A percentile compares a stretch with the other conserved stretches of the same genome.
Conservation (phyloP, 495 filamentous ascomycete species). For the Penicillium antarcticum region DNA sequence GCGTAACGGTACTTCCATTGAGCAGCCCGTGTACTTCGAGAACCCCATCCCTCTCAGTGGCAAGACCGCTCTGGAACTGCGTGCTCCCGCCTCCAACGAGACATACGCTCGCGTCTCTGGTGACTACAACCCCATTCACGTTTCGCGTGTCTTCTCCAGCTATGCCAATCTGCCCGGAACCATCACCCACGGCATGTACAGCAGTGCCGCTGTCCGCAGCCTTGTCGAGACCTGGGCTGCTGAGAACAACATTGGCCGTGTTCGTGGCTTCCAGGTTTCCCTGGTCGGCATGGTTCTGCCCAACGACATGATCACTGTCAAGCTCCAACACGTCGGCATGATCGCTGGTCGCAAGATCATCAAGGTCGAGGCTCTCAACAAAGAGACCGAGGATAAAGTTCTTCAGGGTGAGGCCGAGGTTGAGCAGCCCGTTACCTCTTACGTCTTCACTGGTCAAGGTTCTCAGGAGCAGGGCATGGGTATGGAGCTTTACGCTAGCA, state of each 20-base stretch:
- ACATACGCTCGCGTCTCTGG: conserved; percentile 96
- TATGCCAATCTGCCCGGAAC: conserved; percentile 95
- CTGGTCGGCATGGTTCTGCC: conserved; percentile 97
- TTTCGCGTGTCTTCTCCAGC: conserved; percentile 90
- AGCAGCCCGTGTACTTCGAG: conserved; percentile 96
- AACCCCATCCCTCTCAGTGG: conserved; percentile 94
- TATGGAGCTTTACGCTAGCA: conserved; percentile 96
- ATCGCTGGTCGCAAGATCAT: conserved; percentile 97
- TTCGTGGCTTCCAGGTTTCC: conserved; percentile 92
- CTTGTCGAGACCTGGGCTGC: conserved; percentile 99
- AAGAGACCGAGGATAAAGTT: conserved; percentile 93
- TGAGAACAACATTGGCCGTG: conserved; percentile 96
- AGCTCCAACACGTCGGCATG: conserved; percentile 96
- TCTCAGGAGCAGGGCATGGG: conserved; percentile 99
- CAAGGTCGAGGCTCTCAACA: conserved; percentile 92
- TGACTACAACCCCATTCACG: conserved; percentile 98
- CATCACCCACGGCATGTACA: conserved; percentile 99
- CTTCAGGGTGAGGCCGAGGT: conserved; percentile 94
- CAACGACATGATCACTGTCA: conserved; percentile 90
- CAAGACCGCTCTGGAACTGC: conserved; percentile 79
- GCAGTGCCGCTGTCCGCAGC: conserved; percentile 93
- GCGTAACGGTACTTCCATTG: conserved; percentile 86
- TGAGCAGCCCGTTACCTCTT: conserved; percentile 94
- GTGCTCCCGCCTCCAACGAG: conserved; percentile 95
- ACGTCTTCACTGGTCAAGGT: conserved; percentile 97